A percentile compares a stretch with the other conserved stretches of the same genome.
phyloP scores from a whole-genome alignment of 371 early-diverging fungal genomes.

The Homolaphlyctis polyrhiza region DNA sequence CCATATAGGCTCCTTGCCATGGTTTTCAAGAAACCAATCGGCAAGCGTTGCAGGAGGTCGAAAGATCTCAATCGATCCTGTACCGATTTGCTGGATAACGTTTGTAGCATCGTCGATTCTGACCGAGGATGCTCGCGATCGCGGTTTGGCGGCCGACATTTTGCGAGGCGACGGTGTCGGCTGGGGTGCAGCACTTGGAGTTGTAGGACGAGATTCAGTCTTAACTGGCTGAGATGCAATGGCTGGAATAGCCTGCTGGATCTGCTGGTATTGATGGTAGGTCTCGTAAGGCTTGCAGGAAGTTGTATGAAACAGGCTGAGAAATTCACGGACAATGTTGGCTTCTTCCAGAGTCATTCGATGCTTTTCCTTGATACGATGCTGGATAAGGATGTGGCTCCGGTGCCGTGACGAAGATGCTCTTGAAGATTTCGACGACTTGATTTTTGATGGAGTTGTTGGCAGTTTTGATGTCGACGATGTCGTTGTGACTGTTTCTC shows the following conservation, averaged over 20 bases:
- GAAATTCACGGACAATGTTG: not conserved
- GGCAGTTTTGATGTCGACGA: not conserved
- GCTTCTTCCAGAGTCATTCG: not conserved
- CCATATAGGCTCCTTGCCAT: constrained; percentile 11
- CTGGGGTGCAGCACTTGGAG: too few species aligned
- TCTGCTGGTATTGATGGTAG: not conserved
- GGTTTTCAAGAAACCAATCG: constrained; percentile 5
- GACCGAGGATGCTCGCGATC: constrained; percentile 1
- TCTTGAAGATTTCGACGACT: not conserved
- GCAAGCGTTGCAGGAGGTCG: not conserved
- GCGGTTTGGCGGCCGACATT: not conserved
- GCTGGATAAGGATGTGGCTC: not conserved
- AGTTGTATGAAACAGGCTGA: not conserved
- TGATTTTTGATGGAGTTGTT: not conserved
- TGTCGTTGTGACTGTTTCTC: not conserved
- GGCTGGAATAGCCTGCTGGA: too few species aligned
- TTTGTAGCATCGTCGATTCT: not conserved
- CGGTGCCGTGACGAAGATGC: not conserved
- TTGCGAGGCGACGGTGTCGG: not conserved
- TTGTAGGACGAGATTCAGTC: too few species aligned
- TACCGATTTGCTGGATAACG: not conserved
- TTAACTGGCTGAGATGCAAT: too few species aligned
- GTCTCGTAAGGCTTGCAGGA: too few species aligned
- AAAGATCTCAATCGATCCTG: not conserved
- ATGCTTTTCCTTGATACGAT: not conserved